Conservation (phyloP, 1,284 basidiomycete species). For the Trametes sp. region DNA sequence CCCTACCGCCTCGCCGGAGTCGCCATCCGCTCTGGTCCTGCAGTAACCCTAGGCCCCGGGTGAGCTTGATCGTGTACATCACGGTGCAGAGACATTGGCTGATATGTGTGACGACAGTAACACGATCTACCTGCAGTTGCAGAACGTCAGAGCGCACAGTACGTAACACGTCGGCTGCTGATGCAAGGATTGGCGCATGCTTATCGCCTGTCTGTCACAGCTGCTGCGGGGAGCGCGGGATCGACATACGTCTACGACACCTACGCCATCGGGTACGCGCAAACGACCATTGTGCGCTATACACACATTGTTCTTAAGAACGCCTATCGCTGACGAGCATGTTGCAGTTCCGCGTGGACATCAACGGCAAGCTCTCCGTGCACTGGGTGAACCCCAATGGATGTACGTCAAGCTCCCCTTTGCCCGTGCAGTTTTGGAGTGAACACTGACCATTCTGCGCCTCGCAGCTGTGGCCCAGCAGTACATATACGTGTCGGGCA, state of each 20-base stretch:
- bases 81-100: no score
- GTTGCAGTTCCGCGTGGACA: constrained; percentile 17
- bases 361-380: constrained; percentile 20
- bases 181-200: no score
- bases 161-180: not conserved
- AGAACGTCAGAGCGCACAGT: constrained; percentile 26
- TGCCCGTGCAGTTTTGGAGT: not conserved
- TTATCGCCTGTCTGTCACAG: constrained; percentile 12
- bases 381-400: constrained; percentile 34
- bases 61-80: not conserved
- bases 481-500: constrained; percentile 20
- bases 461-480: constrained; percentile 4
- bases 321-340: not conserved
- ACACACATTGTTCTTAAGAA: not conserved
- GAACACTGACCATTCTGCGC: not conserved
- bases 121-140: constrained; percentile 20
- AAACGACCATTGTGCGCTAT: constrained; percentile 28
- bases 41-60: constrained; percentile 29
- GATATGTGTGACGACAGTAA: constrained; percentile 6
- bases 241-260: constrained; percentile 29
- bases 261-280: constrained; percentile 30
- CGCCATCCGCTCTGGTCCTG: constrained; percentile 25
- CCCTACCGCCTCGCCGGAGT: constrained; percentile 27
- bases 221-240: constrained; percentile 18
- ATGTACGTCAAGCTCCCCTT: constrained; percentile 15